phyloP scores from a whole-genome alignment of 23 red algal species.

The Cyanidiococcus yangmingshanensis region DNA sequence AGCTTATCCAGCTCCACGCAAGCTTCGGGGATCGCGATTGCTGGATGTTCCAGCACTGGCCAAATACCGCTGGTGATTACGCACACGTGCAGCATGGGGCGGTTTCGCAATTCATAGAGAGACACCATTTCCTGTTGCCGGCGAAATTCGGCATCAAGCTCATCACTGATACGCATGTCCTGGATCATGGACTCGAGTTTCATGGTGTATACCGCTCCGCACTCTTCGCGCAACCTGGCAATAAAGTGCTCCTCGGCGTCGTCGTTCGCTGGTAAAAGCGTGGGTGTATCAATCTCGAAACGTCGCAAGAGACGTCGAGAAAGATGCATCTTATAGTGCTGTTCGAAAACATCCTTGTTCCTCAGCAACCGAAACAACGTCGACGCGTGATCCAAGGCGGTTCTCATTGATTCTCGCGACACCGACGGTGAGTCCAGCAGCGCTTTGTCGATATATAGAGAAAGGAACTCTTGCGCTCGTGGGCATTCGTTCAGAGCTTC shows the following conservation, averaged over 20 bases:
- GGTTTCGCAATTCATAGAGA: neutral
- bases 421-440: constrained; percentile 49
- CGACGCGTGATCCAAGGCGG: constrained; percentile 42
- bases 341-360: constrained; percentile 86
- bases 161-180: constrained; percentile 78
- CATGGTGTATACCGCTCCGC: constrained; percentile 83
- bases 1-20: constrained; percentile 26
- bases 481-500: constrained; percentile 69
- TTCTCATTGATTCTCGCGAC: constrained; percentile 40
- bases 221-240: constrained; percentile 81
- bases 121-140: neutral
- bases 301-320: constrained; percentile 53
- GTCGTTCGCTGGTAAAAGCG: constrained; percentile 35
- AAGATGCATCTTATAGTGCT: constrained; percentile 87
- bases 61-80: constrained; percentile 81
- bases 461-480: constrained; percentile 73
- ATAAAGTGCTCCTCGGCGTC: constrained; percentile 81
- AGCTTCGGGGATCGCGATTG: constrained; percentile 29
- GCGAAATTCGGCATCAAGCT: constrained; percentile 45
- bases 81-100: constrained; percentile 35
- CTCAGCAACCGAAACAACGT: constrained; percentile 69
- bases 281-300: neutral
- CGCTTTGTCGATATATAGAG: constrained; percentile 82
- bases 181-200: constrained; percentile 94
- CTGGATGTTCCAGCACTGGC: constrained; percentile 36